A percentile compares a stretch with the other conserved stretches of the same genome.
Conservation (phyloP, 2,329 filamentous ascomycete species). For the Ophiosphaerella herpotricha region DNA sequence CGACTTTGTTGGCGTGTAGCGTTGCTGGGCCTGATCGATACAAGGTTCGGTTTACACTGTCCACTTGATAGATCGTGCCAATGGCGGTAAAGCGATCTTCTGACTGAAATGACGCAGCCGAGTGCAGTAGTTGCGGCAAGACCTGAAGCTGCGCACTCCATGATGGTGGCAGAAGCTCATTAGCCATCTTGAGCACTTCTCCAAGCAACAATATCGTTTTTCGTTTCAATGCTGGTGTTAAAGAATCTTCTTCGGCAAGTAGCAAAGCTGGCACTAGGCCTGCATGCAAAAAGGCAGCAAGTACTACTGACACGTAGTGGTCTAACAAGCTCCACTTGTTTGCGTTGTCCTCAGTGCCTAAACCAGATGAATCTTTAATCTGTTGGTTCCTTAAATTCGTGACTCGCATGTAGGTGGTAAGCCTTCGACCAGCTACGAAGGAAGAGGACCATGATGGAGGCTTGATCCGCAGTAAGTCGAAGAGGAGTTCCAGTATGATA, state of each 20-base stretch:
- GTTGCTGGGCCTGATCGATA: slow-evolving; percentile 71
- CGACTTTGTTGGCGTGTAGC: slow-evolving; percentile 39
- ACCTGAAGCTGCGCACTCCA: slow-evolving; percentile 87
- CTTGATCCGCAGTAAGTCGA: slow-evolving; percentile 84
- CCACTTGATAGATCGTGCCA: slow-evolving; percentile 94
- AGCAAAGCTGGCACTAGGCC: slow-evolving; percentile 64
- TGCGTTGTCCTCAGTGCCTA: slow-evolving; percentile 70
- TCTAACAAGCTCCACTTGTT: slow-evolving; percentile 77
- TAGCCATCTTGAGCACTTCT: slow-evolving; percentile 87
- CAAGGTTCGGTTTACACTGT: slow-evolving; percentile 91
- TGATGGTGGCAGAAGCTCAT: slow-evolving; percentile 77
- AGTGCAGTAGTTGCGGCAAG: slow-evolving; percentile 80
- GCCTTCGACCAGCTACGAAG: slow-evolving; percentile 85
- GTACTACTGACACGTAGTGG: slow-evolving; percentile 87
- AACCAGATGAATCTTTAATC: slow-evolving; percentile 57
- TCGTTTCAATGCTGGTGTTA: slow-evolving; percentile 73
- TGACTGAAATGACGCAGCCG: slow-evolving; percentile 72
- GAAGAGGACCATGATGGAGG: slow-evolving; percentile 93
- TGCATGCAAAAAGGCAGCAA: slow-evolving; percentile 83
- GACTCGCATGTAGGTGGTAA: slow-evolving; percentile 96
- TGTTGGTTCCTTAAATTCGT: slow-evolving; percentile 73
- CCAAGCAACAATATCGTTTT: slow-evolving; percentile 91
- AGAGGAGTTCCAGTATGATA: slow-evolving; percentile 85
- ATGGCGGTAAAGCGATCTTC: slow-evolving; percentile 80
- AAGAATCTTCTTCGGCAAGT: slow-evolving; percentile 69